Evolutionary conservation across 257 asterid genomes (phyloP), one percentile per base, ranked within the genome.

Genomic region (Ilex aquifolium): DNA sequence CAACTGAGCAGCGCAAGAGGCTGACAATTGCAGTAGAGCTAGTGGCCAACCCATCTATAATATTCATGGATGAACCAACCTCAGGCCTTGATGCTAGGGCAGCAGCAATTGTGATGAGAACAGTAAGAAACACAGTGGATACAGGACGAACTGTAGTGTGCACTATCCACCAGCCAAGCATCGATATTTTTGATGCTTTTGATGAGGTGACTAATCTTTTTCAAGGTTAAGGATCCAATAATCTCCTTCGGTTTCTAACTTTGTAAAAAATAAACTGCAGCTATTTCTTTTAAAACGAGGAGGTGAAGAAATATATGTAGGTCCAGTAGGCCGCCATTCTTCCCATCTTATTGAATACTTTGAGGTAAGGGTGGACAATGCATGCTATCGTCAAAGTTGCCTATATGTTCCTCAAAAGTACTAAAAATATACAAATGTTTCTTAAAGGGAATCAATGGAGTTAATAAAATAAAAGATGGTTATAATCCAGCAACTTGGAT

Each of bases 11-110:
- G 65, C 74, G 97, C 14, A 90, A 90, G 78, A 71, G 97, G 76
- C 79, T 91, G 48, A 91, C 96, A 1, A 74, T 91, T 32, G 98
- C 98, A 3, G 95, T 91, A 17, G 98, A 91, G 69, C 93, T 91
- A 0, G 98, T 85, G 39, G 98, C 96, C 32, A 91, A 91, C 54
- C 98, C 98, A 4, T 88, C 96, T n/a, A 88, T 91, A 31, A 91
- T 91, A 63, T 88, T 91, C 80, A 84, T 91, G 97, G 97, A 91
- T 53, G 97, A 91, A 79, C 97, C 97, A 44, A 91, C 98, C 13
- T 85, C 96, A 1, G 98, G 95, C 54, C 88, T 91, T 17, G 98
- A 91, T 72, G 98, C 98, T 11, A 74, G 98, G 49, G 96, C 98
- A 5, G 98, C 96, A 65, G 98, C 96, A 8, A 88, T 91, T 17